Percentiles rank a stretch among this genome's conserved stretches.
Evolutionary conservation across 345 rosid species (phyloP).

Genomic region (Salix purpurea): DNA sequence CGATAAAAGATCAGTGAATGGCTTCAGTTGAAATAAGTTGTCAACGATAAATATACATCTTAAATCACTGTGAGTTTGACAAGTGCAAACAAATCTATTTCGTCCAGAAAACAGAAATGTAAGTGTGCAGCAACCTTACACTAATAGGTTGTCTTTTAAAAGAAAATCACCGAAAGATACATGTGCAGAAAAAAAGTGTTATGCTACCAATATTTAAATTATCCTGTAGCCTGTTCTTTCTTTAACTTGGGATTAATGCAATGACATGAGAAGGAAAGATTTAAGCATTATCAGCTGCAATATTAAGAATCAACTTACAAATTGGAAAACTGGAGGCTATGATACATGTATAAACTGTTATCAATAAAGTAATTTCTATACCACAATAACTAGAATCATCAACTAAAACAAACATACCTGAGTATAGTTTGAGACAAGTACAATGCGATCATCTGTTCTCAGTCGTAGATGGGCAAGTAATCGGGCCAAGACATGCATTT

Average conservation of each 20-base stretch:
- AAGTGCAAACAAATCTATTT: background rate
- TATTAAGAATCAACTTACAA: background rate
- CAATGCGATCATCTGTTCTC: slow-evolving; percentile 86
- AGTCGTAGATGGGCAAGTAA: slow-evolving; percentile 75
- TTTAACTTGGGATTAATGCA: background rate
- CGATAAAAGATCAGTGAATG: background rate
- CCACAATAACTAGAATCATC: background rate
- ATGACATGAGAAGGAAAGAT: background rate
- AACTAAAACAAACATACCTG: slow-evolving; percentile 48
- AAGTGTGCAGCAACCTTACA: background rate
- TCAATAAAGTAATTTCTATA: slow-evolving; percentile 1
- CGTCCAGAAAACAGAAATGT: background rate
- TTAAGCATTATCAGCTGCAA: background rate
- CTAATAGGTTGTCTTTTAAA: background rate
- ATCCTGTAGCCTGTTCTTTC: background rate
- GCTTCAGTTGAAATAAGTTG: background rate
- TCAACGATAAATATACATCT: background rate
- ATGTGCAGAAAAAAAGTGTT: background rate
- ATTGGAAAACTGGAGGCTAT: background rate
- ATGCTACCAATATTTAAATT: background rate
- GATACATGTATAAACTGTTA: background rate
- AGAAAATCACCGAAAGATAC: background rate
- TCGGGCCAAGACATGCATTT: slow-evolving; percentile 96
- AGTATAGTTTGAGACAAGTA: slow-evolving; percentile 95
- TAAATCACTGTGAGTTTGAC: slow-evolving; percentile 5